phyloP scores from a whole-genome alignment of 306 rosid genomes.

The Cicer pinnatifidum region DNA sequence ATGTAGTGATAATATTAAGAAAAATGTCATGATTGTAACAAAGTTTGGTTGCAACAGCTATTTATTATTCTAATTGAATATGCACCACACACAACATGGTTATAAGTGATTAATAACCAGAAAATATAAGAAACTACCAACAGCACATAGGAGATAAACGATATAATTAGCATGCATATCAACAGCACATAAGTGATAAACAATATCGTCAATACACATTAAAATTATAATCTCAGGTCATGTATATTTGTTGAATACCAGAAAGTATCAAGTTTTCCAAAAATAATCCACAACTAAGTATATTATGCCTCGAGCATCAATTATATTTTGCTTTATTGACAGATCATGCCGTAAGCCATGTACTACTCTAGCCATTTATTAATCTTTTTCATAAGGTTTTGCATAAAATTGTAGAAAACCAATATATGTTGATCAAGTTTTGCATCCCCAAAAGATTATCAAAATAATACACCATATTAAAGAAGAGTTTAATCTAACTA shows the following conservation, averaged over 20 bases:
- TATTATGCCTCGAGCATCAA: constrained; percentile 28
- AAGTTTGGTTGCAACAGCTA: neutral
- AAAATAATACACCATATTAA: no score
- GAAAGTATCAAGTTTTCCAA: constrained; percentile 22
- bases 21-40: neutral
- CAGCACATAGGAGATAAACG: neutral
- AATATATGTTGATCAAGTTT: constrained; percentile 47
- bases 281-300: constrained; percentile 1
- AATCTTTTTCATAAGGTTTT: constrained; percentile 15
- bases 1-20: neutral
- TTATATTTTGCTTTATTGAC: constrained; percentile 34
- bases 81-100: neutral
- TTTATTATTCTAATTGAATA: neutral
- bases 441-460: constrained; percentile 48
- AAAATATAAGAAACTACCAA: no score
- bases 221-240: constrained; percentile 4
- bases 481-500: no score
- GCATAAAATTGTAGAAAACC: constrained; percentile 49
- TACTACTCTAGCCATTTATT: constrained; percentile 45
- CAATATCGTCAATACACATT: constrained; percentile 4
- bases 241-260: neutral
- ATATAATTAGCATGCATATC: neutral
- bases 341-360: constrained; percentile 36
- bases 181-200: neutral
- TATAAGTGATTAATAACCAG: neutral